Evolutionary conservation across 192 early-diverging fungal genomes (phyloP).

Genomic region (Pilaira anomala): DNA sequence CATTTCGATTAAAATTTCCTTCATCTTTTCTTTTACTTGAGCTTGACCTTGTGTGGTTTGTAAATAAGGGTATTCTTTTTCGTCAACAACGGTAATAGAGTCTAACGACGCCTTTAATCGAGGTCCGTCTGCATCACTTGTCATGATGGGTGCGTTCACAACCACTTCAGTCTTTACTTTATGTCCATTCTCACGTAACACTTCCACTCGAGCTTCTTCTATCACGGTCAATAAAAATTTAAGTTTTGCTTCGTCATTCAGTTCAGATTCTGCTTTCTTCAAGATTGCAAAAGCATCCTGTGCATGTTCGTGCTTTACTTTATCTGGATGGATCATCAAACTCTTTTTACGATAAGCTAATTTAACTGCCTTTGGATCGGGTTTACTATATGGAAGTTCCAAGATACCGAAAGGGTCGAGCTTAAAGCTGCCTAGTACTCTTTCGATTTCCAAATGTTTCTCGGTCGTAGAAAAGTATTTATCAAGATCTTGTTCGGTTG

Average conservation of each 20-base stretch:
- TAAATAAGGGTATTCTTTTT: constrained; percentile 40
- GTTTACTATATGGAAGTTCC: constrained; percentile 41
- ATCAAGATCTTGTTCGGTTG: constrained; percentile 39
- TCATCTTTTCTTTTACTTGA: constrained; percentile 46
- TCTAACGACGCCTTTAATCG: constrained; percentile 24
- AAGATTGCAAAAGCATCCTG: constrained; percentile 53
- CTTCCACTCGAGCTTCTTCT: constrained; percentile 54
- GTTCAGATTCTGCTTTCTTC: constrained; percentile 58
- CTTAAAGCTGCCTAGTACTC: constrained; percentile 50
- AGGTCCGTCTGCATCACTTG: constrained; percentile 35
- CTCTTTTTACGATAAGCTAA: constrained; percentile 58
- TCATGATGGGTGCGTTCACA: constrained; percentile 5
- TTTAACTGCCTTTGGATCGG: constrained; percentile 49
- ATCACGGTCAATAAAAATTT: constrained; percentile 48
- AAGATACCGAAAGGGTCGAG: constrained; percentile 57
- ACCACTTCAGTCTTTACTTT: constrained; percentile 28
- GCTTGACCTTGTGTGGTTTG: constrained; percentile 40
- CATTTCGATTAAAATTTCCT: constrained; percentile 50
- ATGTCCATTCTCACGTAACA: constrained; percentile 26
- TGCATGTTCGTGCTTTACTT: constrained; percentile 51
- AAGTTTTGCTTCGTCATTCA: constrained; percentile 44
- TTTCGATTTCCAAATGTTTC: constrained; percentile 59
- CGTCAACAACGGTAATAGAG: constrained; percentile 21
- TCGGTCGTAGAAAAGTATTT: constrained; percentile 48
- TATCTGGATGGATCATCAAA: constrained; percentile 62